A percentile compares a stretch with the other conserved stretches of the same genome.
Evolutionary conservation across 352 stramenopile genomes (phyloP).

Genomic region (Phytophthora citrophthora): DNA sequence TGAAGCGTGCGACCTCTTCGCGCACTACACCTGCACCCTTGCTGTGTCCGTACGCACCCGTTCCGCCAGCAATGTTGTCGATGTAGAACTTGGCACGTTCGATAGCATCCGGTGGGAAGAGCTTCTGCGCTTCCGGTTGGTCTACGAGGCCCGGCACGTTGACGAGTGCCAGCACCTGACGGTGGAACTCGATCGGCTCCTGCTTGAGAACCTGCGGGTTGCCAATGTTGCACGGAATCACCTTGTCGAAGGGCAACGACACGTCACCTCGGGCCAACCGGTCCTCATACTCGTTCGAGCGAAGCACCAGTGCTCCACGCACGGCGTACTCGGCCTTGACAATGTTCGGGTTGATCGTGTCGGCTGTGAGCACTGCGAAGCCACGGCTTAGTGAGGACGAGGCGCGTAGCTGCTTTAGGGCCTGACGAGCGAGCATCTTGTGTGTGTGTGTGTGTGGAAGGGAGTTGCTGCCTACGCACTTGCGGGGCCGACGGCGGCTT

Average conservation of each 20-base stretch:
- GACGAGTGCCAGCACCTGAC: constrained; percentile 92
- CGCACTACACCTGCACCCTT: constrained; percentile 90
- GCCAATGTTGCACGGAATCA: constrained; percentile 20
- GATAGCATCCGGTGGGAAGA: constrained; percentile 91
- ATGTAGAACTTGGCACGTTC: constrained; percentile 90
- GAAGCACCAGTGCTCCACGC: constrained; percentile 85
- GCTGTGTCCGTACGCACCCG: constrained; percentile 93
- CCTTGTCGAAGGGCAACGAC: constrained; percentile 79
- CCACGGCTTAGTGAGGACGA: constrained; percentile 32
- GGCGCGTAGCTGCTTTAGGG: constrained; percentile 36
- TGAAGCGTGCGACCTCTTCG: constrained; percentile 91
- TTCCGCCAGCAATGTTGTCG: constrained; percentile 84
- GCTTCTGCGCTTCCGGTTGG: constrained; percentile 68
- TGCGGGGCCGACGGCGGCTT: constrained; percentile 32
- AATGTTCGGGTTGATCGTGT: constrained; percentile 83
- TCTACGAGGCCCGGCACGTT: constrained; percentile 91
- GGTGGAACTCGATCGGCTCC: constrained; percentile 93
- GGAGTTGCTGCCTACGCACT: constrained; percentile 12
- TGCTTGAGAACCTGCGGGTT: constrained; percentile 86
- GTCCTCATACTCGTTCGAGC: constrained; percentile 78
- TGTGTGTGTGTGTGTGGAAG: background rate
- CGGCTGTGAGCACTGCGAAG: constrained; percentile 77
- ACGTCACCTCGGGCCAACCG: constrained; percentile 66
- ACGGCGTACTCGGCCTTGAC: constrained; percentile 90
- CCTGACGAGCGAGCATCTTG: constrained; percentile 41